Evolutionary conservation across 2,329 filamentous ascomycete species (phyloP).

Genomic region (Calonectria leucothoes): DNA sequence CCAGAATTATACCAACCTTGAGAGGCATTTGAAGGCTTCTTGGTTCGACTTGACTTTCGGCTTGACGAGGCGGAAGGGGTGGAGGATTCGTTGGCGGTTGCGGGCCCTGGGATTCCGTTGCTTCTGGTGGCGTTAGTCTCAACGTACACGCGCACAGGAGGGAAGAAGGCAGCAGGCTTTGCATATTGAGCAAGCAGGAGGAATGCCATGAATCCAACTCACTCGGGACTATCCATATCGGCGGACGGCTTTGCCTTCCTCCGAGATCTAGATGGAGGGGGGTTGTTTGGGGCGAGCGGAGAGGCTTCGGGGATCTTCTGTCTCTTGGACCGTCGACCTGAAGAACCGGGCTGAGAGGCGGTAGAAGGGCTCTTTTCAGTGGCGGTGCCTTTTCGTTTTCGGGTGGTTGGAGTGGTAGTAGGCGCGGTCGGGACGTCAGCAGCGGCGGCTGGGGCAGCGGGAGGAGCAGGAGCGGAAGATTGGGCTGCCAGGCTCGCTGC

Average conservation of each 20-base stretch:
- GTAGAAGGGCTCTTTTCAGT: constrained; percentile 60
- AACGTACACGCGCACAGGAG: neutral
- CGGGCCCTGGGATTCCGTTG: constrained; percentile 59
- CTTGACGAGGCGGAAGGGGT: constrained; percentile 73
- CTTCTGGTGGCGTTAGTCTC: constrained; percentile 26
- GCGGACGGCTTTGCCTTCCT: constrained; percentile 70
- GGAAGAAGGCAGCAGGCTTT: neutral
- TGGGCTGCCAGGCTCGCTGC: constrained; percentile 73
- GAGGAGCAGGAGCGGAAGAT: constrained; percentile 55
- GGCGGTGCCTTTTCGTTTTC: constrained; percentile 81
- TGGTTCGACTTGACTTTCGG: constrained; percentile 78
- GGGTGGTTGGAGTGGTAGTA: constrained; percentile 59
- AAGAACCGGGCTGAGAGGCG: constrained; percentile 43
- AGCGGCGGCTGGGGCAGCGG: constrained; percentile 52
- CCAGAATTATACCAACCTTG: constrained; percentile 50
- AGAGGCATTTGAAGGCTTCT: constrained; percentile 67
- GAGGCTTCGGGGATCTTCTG: constrained; percentile 70
- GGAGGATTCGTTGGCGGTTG: constrained; percentile 69
- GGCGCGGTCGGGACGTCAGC: constrained; percentile 54
- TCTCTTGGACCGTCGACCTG: constrained; percentile 75
- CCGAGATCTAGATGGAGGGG: constrained; percentile 58
- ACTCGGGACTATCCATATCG: constrained; percentile 82
- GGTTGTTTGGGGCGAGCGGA: constrained; percentile 46
- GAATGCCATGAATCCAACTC: constrained; percentile 41
- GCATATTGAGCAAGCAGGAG: neutral